Percentiles rank a stretch among this genome's conserved stretches.
Conservation (phyloP, 2,329 filamentous ascomycete species). For the Orbilia quercus region DNA sequence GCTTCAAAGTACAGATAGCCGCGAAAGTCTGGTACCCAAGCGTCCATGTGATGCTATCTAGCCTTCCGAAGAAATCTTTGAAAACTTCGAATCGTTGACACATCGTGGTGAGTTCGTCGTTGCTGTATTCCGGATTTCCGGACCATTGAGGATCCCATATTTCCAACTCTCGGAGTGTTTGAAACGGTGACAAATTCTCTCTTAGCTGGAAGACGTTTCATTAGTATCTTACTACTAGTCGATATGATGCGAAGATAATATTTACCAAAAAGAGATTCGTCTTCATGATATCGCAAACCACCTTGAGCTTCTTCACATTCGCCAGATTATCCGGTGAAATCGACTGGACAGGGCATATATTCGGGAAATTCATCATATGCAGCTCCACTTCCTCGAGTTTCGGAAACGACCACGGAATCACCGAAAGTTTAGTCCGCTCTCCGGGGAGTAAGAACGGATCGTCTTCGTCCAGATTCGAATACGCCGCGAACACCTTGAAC, state of each 20-base stretch:
- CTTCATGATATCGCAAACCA: conserved; percentile 33
- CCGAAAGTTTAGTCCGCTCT: not conserved
- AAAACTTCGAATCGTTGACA: conserved; percentile 10
- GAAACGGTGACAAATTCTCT: conserved; percentile 19
- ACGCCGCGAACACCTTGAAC: conserved; percentile 35
- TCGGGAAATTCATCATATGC: conserved; percentile 32
- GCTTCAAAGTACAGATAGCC: not conserved
- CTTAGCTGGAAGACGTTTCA: not conserved
- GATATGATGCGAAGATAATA: not conserved
- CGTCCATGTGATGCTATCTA: conserved; percentile 18
- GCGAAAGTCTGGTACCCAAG: conserved; percentile 22
- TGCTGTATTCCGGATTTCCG: conserved; percentile 8
- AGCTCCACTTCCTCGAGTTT: conserved; percentile 24
- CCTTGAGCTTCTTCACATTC: conserved; percentile 4
- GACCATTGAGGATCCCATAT: conserved; percentile 41
- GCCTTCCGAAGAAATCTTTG: not conserved
- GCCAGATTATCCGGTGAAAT: not conserved
- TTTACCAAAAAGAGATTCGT: conserved; percentile 7
- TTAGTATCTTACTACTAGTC: not conserved
- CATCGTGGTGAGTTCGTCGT: not conserved
- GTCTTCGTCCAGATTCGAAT: conserved; percentile 43
- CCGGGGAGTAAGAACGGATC: not conserved
- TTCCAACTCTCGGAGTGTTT: conserved; percentile 15
- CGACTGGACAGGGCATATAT: not conserved
- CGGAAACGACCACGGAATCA: conserved; percentile 27